Evolutionary conservation across 129 eudicot species (phyloP).

Genomic region (Erigeron canadensis): DNA sequence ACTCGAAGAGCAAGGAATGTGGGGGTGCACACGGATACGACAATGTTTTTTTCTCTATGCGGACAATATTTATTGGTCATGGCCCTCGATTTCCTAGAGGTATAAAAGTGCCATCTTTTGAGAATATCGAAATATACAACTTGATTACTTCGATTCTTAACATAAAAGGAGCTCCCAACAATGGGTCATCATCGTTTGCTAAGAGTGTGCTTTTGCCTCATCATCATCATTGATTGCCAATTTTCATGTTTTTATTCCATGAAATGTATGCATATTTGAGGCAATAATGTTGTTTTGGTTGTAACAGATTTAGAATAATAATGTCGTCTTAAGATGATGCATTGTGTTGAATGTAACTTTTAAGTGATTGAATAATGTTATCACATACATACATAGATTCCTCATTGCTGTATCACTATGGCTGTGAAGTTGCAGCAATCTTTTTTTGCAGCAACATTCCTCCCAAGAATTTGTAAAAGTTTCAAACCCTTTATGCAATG

Average conservation of each 20-base stretch:
- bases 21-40: conserved; percentile 88
- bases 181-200: conserved; percentile 57
- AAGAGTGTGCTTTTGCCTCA: conserved; percentile 42
- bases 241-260: background rate
- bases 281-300: background rate
- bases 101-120: conserved; percentile 67
- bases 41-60: conserved; percentile 73
- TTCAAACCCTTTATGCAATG: too few relatives aligned
- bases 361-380: background rate
- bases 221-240: conserved; percentile 19
- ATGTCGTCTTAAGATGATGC: background rate
- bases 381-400: too few relatives aligned
- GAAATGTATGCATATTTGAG: background rate
- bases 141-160: conserved; percentile 51
- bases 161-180: conserved; percentile 62
- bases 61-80: conserved; percentile 68
- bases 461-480: too few relatives aligned
- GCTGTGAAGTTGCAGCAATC: too few relatives aligned
- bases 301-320: background rate
- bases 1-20: conserved; percentile 43
- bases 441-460: too few relatives aligned
- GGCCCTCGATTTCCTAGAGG: conserved; percentile 71
- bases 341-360: background rate
- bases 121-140: conserved; percentile 71
- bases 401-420: too few relatives aligned